Base-by-base conservation (phyloP, 2,329 filamentous ascomycete species). In the Penicillium sp. region DNA sequence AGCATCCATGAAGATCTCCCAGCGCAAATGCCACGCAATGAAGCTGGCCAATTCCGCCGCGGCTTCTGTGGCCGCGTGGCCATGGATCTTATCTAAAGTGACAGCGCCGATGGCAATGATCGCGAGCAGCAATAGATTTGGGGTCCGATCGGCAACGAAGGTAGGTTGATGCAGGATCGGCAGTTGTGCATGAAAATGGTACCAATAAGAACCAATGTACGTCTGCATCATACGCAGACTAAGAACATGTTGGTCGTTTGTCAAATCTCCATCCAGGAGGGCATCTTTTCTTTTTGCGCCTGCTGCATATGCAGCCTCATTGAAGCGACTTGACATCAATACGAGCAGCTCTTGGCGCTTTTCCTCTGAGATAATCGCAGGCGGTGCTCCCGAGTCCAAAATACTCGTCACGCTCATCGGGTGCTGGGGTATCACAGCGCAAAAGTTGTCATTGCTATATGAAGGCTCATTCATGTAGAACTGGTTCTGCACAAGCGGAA, bases 171-270 rank as follows among this genome's bases (percentile, higher is more conserved):
- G 94, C 45, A 97, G 79, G 56, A 99, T 96, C 1, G 94, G 94
- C 59, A 97, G 82, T 71, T 97, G 94, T 50, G 92, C 89, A 71
- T 94, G 95, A 67, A 97, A 96, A 71, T 97, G 89, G 49, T 89
- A 82, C 94, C 94, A 99, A 73, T 95, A 99, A 2, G 92, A 96
- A 10, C 87, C 84, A 61, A 96, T 92, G 68, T 97, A 97, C 3
- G 87, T 88, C 74, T 97, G 91, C 89, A 97, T 95, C 91, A 96
- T 97, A 66, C 89, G 86, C 65, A 92, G 81, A 71, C 93, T 96
- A 58, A 97, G 78, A 36, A 86, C 81, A 64, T 87, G 85, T 27
- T 74, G 73, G 43, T 83, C 77, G 45, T 80, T 77, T 52, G 86
- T 84, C 49, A 89, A 84, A 66, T 96, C 86, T 13, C 92, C 93